Evolutionary conservation across 2,329 filamentous ascomycete species (phyloP).

Genomic region (Diplodia corticola): DNA sequence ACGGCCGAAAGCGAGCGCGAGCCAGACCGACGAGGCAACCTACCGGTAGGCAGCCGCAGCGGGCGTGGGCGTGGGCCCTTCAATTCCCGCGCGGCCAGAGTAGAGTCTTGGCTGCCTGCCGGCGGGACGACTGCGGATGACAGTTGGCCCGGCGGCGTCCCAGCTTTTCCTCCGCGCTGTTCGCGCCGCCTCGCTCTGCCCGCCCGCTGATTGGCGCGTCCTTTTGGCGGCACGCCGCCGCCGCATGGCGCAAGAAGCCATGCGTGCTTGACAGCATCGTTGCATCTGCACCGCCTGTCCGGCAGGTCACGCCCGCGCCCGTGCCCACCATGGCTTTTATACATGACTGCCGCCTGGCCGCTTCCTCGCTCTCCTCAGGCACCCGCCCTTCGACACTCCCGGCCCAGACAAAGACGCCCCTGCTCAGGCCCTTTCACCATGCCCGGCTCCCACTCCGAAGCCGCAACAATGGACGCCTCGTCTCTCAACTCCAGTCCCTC

Average conservation of each 20-base stretch:
- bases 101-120: background rate
- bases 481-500: conserved; percentile 7
- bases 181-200: background rate
- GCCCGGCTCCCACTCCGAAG: background rate
- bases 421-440: background rate
- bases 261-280: background rate
- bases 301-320: background rate
- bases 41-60: background rate
- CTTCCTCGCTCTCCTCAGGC: background rate
- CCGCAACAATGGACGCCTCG: conserved; percentile 10
- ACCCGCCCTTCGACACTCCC: background rate
- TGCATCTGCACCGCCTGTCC: background rate
- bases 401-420: background rate
- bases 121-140: no score
- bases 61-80: background rate
- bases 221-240: background rate
- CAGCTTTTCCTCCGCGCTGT: background rate
- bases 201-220: background rate
- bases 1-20: conserved; percentile 1
- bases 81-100: background rate
- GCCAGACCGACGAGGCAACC: background rate
- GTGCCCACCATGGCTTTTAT: background rate
- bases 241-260: background rate
- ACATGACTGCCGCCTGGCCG: background rate
- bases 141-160: background rate